Evolutionary conservation across 1,139 yeast species (phyloP).

Genomic region (Kurtzmaniella quercitrusa): DNA sequence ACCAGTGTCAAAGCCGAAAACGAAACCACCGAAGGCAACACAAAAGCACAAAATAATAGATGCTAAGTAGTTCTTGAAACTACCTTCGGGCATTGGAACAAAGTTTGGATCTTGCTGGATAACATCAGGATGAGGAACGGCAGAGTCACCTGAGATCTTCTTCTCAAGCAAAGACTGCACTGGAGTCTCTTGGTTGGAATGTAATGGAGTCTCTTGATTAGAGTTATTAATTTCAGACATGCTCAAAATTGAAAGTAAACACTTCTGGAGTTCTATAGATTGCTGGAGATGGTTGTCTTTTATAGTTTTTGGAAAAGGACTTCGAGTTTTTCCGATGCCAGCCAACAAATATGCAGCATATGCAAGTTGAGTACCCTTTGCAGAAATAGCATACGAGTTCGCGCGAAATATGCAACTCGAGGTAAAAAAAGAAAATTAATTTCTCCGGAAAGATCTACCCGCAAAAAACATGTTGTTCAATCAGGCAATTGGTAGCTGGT

Average conservation of each 20-base stretch:
- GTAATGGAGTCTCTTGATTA: not conserved
- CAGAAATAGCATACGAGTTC: not conserved
- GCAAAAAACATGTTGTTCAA: not conserved
- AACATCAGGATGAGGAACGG: not conserved
- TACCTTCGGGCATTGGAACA: conserved; percentile 25
- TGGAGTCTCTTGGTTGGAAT: conserved; percentile 32
- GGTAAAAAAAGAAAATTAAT: not conserved
- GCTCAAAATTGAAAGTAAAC: not conserved
- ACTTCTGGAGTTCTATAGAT: not conserved
- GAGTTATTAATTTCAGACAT: conserved; percentile 16
- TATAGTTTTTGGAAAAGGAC: not conserved
- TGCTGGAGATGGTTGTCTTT: not conserved
- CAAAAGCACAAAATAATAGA: conserved; percentile 36
- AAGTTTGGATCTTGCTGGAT: conserved; percentile 5
- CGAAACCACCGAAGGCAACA: conserved; percentile 62
- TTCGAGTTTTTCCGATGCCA: not conserved
- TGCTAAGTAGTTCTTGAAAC: conserved; percentile 25
- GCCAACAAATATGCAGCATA: not conserved
- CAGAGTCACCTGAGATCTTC: conserved; percentile 17
- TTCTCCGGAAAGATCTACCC: conserved; percentile 1
- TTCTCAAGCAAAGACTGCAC: conserved; percentile 25
- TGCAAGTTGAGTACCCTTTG: not conserved
- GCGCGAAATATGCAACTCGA: not conserved
- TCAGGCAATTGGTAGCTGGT: not conserved
- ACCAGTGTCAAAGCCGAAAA: conserved; percentile 75